Evolutionary conservation across 2,329 filamentous ascomycete genomes (phyloP).

Genomic region (Nemania sp.): DNA sequence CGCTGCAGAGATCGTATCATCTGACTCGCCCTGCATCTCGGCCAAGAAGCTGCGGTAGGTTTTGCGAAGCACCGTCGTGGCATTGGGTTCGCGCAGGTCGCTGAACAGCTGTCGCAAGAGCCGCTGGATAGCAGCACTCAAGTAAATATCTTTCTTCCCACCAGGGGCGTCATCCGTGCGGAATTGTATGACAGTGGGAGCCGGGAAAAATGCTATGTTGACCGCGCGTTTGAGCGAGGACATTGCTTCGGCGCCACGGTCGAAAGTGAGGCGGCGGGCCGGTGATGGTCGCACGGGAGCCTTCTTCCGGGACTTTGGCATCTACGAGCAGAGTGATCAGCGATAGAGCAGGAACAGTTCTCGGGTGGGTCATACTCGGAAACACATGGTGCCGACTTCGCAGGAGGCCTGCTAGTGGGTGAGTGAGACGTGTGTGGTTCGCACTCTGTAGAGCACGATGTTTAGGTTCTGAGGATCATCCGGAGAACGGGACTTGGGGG

Average conservation of each 20-base stretch:
- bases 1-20: slow-evolving; percentile 29
- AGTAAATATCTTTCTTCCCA: slow-evolving; percentile 41
- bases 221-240: slow-evolving; percentile 39
- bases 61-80: slow-evolving; percentile 40
- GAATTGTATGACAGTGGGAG: slow-evolving; percentile 38
- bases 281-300: slow-evolving; percentile 26
- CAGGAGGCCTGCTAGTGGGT: neutral
- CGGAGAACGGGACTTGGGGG: slow-evolving; percentile 2
- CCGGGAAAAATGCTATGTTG: slow-evolving; percentile 36
- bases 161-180: slow-evolving; percentile 26
- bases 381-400: slow-evolving; percentile 26
- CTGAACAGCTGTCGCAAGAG: slow-evolving; percentile 54
- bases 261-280: slow-evolving; percentile 36
- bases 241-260: slow-evolving; percentile 37
- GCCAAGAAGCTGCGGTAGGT: slow-evolving; percentile 55
- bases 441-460: slow-evolving; percentile 17
- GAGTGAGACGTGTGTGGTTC: neutral
- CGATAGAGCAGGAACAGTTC: neutral
- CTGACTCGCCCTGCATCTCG: slow-evolving; percentile 50
- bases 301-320: slow-evolving; percentile 28
- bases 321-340: slow-evolving; percentile 28
- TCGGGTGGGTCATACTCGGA: slow-evolving; percentile 23
- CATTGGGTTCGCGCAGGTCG: slow-evolving; percentile 44
- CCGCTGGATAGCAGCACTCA: slow-evolving; percentile 53
- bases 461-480: slow-evolving; percentile 14